These are phyloP conservation scores for Cladophialophora yegresii DNA, from an alignment of 2,329 filamentous ascomycete species.

Conservation along the genomic window DNA sequence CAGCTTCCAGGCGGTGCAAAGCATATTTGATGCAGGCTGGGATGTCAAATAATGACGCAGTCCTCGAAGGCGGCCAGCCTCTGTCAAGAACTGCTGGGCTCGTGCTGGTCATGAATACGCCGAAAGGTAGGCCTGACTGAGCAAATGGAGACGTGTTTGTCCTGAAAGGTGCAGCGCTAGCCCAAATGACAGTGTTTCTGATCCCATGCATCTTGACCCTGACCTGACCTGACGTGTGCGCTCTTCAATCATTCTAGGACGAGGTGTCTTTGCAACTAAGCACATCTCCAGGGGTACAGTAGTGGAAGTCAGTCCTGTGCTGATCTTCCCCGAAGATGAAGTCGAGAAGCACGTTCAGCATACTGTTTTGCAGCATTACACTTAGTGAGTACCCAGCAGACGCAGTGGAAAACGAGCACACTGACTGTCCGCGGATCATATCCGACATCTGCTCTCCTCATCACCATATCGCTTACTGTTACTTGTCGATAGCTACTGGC, in stretches of 20 bases:
- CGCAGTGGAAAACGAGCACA: background rate
- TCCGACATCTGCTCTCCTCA: background rate
- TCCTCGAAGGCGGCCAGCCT: conserved; percentile 24
- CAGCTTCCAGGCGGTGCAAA: background rate
- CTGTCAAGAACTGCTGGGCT: conserved; percentile 31
- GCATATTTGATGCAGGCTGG: conserved; percentile 1
- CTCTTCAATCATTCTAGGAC: conserved; percentile 29
- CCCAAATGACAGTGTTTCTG: background rate
- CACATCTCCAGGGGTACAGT: conserved; percentile 35
- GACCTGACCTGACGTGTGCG: conserved; percentile 12
- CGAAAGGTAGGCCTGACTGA: conserved; percentile 33
- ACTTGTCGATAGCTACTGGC: conserved; percentile 37
- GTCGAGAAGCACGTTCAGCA: conserved; percentile 50
- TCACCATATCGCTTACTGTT: conserved; percentile 1
- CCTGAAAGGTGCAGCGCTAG: background rate
- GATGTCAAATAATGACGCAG: conserved; percentile 28
- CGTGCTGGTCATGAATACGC: conserved; percentile 35
- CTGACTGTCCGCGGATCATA: background rate
- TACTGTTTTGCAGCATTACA: conserved; percentile 56
- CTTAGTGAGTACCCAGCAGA: conserved; percentile 47
- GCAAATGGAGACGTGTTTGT: background rate
- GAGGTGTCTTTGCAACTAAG: conserved; percentile 38
- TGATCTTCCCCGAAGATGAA: conserved; percentile 51
- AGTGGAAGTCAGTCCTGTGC: conserved; percentile 37
- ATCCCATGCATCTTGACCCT: background rate